A percentile compares a stretch with the other conserved stretches of the same genome.
Evolutionary conservation across 1,284 basidiomycete species (phyloP).

Genomic region (Waitea zeae): DNA sequence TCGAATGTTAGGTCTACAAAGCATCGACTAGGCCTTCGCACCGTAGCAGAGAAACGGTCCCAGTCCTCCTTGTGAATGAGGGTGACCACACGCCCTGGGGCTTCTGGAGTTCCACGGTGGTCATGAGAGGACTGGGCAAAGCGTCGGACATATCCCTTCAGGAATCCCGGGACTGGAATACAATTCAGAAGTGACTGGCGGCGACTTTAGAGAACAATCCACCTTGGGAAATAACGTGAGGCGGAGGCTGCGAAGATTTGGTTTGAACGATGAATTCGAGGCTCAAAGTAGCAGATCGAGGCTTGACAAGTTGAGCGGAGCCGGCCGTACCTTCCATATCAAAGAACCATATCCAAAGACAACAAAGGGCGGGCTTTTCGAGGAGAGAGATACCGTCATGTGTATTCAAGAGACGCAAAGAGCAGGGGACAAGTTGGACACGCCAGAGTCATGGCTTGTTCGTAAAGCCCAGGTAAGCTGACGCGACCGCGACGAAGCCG

Average conservation of each 20-base stretch:
- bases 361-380: conserved; percentile 27
- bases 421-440: no score
- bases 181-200: no score
- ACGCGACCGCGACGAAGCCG: no score
- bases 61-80: conserved; percentile 75
- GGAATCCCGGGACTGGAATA: conserved; percentile 48
- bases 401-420: no score
- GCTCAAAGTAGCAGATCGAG: conserved; percentile 2
- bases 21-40: conserved; percentile 13
- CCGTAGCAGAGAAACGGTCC: conserved; percentile 49
- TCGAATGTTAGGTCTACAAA: conserved; percentile 12
- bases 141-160: conserved; percentile 73
- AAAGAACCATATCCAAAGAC: conserved; percentile 74
- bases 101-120: conserved; percentile 71
- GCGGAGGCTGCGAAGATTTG: conserved; percentile 43
- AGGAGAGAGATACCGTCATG: no score
- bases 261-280: no score
- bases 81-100: conserved; percentile 76
- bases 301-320: neutral
- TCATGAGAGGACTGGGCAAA: conserved; percentile 83
- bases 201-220: conserved; percentile 4
- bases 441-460: no score
- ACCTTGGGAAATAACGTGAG: conserved; percentile 48
- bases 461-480: no score
- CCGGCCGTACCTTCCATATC: conserved; percentile 49